Evolutionary conservation across 1,284 basidiomycete genomes (phyloP).

Genomic region (Ganoderma lingzhi): DNA sequence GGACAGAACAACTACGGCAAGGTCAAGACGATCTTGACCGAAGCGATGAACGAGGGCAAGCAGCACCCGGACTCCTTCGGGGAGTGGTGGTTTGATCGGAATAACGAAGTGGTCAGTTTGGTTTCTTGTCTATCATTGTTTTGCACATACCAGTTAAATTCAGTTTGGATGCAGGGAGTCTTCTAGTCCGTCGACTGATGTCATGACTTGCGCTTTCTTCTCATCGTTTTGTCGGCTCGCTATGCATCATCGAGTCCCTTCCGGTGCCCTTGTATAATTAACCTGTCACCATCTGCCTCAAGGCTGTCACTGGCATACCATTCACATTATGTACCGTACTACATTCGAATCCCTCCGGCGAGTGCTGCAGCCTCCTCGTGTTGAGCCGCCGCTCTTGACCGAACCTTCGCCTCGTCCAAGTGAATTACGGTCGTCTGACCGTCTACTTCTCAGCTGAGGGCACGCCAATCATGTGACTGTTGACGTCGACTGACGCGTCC

Average conservation of each 20-base stretch:
- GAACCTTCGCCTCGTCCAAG: no score
- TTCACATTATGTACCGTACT: no score
- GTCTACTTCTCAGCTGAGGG: no score
- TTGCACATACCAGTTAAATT: background rate
- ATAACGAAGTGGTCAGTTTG: background rate
- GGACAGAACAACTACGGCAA: background rate
- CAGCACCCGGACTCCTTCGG: background rate
- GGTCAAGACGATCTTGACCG: background rate
- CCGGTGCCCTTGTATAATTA: background rate
- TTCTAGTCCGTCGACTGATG: background rate
- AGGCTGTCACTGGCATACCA: no score
- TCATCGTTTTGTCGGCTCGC: background rate
- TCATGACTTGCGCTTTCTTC: background rate
- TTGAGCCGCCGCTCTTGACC: no score
- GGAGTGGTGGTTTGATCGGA: background rate
- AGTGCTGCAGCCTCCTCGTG: no score
- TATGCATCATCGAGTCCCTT: background rate
- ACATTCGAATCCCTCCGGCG: no score
- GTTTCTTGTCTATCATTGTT: background rate
- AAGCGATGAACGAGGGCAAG: background rate
- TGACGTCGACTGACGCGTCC: no score
- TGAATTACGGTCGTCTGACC: no score
- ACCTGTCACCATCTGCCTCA: no score
- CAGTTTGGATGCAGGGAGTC: background rate
- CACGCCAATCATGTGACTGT: no score